These are phyloP conservation scores for Medicago ruthenica DNA, from an alignment of 306 rosid genomes.

Conservation along the genomic window DNA sequence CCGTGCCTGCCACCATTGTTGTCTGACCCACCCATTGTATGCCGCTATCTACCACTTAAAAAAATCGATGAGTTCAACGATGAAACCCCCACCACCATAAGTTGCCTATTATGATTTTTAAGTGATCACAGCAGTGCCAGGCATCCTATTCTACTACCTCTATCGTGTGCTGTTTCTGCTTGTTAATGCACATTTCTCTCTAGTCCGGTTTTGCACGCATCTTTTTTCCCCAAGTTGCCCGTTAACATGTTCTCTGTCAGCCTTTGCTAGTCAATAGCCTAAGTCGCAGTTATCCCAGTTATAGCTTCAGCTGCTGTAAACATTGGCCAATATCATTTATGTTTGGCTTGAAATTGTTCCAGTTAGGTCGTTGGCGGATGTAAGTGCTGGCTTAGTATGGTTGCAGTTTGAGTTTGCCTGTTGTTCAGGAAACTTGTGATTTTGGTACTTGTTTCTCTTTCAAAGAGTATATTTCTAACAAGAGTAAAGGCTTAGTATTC, in stretches of 20 bases:
- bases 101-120: background rate
- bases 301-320: background rate
- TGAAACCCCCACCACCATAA: background rate
- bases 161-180: background rate
- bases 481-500: background rate
- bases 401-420: conserved; percentile 5
- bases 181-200: background rate
- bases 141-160: background rate
- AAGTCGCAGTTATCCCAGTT: background rate
- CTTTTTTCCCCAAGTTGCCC: background rate
- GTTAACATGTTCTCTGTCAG: background rate
- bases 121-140: background rate
- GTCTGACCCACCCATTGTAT: too few species aligned
- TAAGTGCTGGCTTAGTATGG: background rate
- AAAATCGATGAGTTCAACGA: background rate
- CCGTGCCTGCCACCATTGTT: too few species aligned
- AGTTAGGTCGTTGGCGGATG: background rate
- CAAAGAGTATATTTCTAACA: conserved; percentile 1
- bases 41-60: too few species aligned
- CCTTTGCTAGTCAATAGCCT: background rate
- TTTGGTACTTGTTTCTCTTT: conserved; percentile 10
- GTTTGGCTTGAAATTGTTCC: background rate
- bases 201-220: background rate
- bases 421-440: background rate
- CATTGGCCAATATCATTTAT: background rate